Evolutionary conservation across 257 asterid genomes (phyloP).

Genomic region (Nicotiana attenuata): DNA sequence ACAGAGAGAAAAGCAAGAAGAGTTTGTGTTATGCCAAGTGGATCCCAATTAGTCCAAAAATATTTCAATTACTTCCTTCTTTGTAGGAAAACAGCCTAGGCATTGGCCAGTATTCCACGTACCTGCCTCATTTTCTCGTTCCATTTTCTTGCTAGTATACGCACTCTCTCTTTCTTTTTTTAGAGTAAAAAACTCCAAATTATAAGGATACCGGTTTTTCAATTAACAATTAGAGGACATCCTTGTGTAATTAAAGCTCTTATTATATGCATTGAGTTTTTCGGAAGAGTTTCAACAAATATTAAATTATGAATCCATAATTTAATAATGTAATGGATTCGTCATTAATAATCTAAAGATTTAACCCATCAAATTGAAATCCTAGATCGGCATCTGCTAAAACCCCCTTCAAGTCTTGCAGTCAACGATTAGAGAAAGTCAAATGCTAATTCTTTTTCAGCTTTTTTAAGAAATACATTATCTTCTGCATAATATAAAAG

Average conservation of each 20-base stretch:
- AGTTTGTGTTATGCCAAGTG: slow-evolving; percentile 9
- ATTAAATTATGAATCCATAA: neutral
- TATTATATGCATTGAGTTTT: too few relatives aligned
- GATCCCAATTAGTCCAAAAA: slow-evolving; percentile 3
- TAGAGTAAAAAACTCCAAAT: neutral
- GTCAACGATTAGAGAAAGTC: neutral
- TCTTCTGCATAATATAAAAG: neutral
- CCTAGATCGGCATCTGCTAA: neutral
- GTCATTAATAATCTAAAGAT: neutral
- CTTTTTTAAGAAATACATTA: neutral
- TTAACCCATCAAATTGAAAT: neutral
- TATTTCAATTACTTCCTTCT: neutral
- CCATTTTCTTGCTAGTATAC: neutral
- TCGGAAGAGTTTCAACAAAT: too few relatives aligned
- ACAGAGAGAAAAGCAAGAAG: neutral
- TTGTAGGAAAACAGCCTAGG: slow-evolving; percentile 1
- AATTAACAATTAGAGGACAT: neutral
- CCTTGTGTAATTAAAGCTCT: neutral
- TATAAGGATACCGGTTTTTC: neutral
- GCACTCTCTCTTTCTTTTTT: neutral
- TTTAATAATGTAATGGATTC: neutral
- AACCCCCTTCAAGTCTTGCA: neutral
- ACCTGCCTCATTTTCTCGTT: neutral
- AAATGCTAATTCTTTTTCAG: neutral
- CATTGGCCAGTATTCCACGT: neutral